phyloP scores from a whole-genome alignment of 2,329 filamentous ascomycete species.

The Coleophoma cylindrospora region DNA sequence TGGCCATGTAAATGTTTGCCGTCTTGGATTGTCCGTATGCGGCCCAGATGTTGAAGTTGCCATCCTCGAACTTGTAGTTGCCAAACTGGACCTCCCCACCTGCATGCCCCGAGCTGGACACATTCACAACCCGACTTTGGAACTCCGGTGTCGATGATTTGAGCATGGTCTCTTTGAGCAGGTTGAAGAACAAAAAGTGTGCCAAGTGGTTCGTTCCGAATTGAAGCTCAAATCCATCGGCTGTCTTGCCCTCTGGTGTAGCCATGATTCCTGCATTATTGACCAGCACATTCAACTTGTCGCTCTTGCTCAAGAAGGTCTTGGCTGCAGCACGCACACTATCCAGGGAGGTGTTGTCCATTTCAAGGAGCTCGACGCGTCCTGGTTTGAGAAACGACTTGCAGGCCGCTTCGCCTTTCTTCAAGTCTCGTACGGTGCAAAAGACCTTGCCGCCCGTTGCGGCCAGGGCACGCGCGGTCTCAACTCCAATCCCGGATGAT shows the following conservation, averaged over 20 bases:
- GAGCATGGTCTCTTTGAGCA: constrained; percentile 39
- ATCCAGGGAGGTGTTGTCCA: constrained; percentile 28
- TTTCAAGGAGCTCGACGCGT: constrained; percentile 26
- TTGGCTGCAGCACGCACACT: constrained; percentile 26
- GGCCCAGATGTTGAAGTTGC: constrained; percentile 26
- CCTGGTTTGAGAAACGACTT: constrained; percentile 31
- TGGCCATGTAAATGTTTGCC: constrained; percentile 39
- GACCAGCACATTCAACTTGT: constrained; percentile 25
- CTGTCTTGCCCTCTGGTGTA: constrained; percentile 24
- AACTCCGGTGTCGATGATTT: constrained; percentile 32
- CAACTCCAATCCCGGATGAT: constrained; percentile 31
- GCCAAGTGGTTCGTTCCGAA: constrained; percentile 47
- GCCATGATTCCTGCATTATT: constrained; percentile 21
- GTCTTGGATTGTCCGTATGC: constrained; percentile 38
- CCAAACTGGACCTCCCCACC: constrained; percentile 5
- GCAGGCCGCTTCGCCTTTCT: constrained; percentile 26
- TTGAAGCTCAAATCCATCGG: constrained; percentile 45
- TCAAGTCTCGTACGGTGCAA: constrained; percentile 28
- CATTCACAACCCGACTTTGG: constrained; percentile 40
- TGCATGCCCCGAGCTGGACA: constrained; percentile 39
- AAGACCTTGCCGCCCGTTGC: constrained; percentile 31
- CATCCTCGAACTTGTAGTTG: constrained; percentile 1
- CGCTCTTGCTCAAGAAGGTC: constrained; percentile 21
- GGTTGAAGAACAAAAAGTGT: constrained; percentile 48
- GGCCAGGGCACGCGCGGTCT: constrained; percentile 30